phyloP scores from a whole-genome alignment of 2,329 filamentous ascomycete genomes.

The Aspergillus sojae region DNA sequence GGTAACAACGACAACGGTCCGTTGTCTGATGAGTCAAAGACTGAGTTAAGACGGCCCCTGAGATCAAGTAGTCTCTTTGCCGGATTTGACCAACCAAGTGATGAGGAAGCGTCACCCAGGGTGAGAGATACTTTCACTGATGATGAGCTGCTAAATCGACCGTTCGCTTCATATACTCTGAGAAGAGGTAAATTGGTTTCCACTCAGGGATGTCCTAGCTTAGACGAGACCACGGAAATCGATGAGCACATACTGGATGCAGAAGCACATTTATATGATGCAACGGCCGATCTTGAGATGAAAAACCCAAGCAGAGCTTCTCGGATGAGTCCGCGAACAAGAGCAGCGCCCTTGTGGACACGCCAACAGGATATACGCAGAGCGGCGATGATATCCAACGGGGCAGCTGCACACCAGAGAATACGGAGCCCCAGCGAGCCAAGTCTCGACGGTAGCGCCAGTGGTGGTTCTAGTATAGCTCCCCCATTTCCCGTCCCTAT shows the following conservation, averaged over 20 bases:
- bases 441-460: slow-evolving; percentile 43
- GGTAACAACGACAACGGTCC: slow-evolving; percentile 81
- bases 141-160: slow-evolving; percentile 48
- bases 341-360: slow-evolving; percentile 38
- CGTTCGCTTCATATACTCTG: slow-evolving; percentile 47
- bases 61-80: slow-evolving; percentile 84
- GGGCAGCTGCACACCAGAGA: slow-evolving; percentile 71
- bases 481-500: slow-evolving; percentile 93
- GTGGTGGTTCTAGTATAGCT: slow-evolving; percentile 36
- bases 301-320: slow-evolving; percentile 17
- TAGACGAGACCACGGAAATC: slow-evolving; percentile 41
- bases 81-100: slow-evolving; percentile 73
- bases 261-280: slow-evolving; percentile 31
- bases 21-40: slow-evolving; percentile 60
- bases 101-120: slow-evolving; percentile 41
- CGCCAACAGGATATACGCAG: slow-evolving; percentile 70
- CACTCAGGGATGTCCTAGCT: slow-evolving; percentile 31
- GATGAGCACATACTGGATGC: slow-evolving; percentile 40
- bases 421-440: slow-evolving; percentile 55
- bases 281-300: slow-evolving; percentile 6
- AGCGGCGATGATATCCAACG: slow-evolving; percentile 77
- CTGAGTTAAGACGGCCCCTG: slow-evolving; percentile 68
- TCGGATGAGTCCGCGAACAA: slow-evolving; percentile 36
- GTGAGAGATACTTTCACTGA: slow-evolving; percentile 44
- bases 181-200: slow-evolving; percentile 47